Evolutionary conservation across 331 rosid species (phyloP).

Genomic region (Rhamnella rubrinervis): DNA sequence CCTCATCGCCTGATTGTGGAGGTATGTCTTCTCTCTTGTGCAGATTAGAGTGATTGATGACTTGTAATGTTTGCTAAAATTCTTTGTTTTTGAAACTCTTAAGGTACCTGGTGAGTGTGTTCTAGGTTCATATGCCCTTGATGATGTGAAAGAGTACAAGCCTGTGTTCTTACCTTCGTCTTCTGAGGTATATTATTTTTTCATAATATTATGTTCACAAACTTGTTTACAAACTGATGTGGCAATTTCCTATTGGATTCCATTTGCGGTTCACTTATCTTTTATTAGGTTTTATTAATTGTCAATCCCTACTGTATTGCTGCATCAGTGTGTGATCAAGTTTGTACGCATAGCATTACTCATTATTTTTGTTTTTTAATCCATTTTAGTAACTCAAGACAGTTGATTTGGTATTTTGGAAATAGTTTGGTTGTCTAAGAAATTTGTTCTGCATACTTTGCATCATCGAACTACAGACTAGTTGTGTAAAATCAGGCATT

Average conservation of each 20-base stretch:
- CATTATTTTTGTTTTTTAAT: neutral
- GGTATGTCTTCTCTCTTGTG: slow-evolving; percentile 38
- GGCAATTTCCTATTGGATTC: no score
- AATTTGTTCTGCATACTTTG: no score
- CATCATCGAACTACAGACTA: no score
- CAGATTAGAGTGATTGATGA: neutral
- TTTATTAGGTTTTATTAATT: no score
- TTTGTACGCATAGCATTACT: no score
- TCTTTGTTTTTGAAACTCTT: slow-evolving; percentile 2
- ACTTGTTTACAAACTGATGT: no score
- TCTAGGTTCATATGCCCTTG: slow-evolving; percentile 79
- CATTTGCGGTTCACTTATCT: no score
- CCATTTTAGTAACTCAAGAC: slow-evolving; percentile 4
- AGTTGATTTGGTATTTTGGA: neutral
- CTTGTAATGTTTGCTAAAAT: slow-evolving; percentile 14
- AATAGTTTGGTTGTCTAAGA: neutral
- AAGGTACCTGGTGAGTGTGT: slow-evolving; percentile 96
- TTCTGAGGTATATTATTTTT: slow-evolving; percentile 57
- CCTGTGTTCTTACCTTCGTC: slow-evolving; percentile 69
- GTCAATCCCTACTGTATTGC: no score
- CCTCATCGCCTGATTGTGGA: slow-evolving; percentile 88
- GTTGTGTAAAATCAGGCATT: no score
- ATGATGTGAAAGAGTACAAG: slow-evolving; percentile 74
- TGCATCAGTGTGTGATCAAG: no score
- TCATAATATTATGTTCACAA: no score